A percentile compares a stretch with the other conserved stretches of the same genome.
phyloP scores from a whole-genome alignment of 176 grass and related monocot species.

The Oryza punctata region DNA sequence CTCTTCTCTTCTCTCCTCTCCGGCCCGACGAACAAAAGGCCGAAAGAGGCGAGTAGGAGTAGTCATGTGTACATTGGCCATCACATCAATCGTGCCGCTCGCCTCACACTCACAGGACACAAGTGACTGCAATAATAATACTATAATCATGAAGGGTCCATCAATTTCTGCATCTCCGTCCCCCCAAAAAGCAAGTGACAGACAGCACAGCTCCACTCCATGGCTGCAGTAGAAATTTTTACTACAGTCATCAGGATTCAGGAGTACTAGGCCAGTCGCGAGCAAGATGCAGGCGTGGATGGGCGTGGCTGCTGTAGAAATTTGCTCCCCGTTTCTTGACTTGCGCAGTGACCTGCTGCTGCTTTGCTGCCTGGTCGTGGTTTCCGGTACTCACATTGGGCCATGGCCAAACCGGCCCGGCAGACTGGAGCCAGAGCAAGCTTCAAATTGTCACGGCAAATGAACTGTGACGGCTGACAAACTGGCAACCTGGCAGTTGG shows the following conservation, averaged over 20 bases:
- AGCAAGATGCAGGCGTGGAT: too few relatives aligned
- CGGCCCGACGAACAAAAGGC: constrained; percentile 3
- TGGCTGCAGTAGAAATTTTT: too few relatives aligned
- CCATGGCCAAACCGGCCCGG: not conserved
- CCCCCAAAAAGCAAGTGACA: not conserved
- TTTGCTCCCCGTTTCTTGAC: not conserved
- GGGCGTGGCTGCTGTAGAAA: not conserved
- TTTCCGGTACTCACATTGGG: not conserved
- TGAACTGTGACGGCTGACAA: constrained; percentile 11
- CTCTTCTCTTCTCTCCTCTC: not conserved
- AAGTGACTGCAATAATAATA: constrained; percentile 42
- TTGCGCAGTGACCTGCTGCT: not conserved
- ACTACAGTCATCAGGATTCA: too few relatives aligned
- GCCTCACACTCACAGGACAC: not conserved
- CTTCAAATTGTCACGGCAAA: not conserved
- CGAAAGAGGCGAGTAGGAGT: constrained; percentile 17
- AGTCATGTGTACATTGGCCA: constrained; percentile 8
- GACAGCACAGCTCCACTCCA: not conserved
- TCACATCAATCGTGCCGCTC: constrained; percentile 34
- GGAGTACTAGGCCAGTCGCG: too few relatives aligned
- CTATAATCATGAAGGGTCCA: constrained; percentile 29
- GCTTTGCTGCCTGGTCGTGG: not conserved
- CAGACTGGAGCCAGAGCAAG: not conserved
- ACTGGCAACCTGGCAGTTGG: too few relatives aligned
- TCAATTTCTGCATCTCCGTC: not conserved